Evolutionary conservation across 2,329 filamentous ascomycete species (phyloP), one percentile per base, ranked within the genome.

Genomic region (Lachnellula arida): DNA sequence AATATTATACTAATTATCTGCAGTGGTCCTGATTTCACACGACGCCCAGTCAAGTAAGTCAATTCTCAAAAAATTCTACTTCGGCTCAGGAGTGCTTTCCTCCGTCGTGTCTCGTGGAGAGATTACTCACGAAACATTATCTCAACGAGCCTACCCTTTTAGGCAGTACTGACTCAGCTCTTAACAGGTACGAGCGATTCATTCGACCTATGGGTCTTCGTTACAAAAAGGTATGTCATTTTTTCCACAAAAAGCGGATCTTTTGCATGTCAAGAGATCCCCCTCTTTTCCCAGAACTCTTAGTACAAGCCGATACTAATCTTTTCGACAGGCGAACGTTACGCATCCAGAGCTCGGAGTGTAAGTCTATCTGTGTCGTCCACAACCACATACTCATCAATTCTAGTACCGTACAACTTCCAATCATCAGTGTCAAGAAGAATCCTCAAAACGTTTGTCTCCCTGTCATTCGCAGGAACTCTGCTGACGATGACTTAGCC

Each of bases 191-290:
- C 64, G 80, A 83, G 73, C 75, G 85, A 32, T 90, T 90, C 66
- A 89, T 90, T 63, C 75, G 87, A 39, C 87, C 87, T 11, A 88
- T 89, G 85, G 87, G 87, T 77, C 75, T 91, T 56, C 78, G 88
- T 61, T 90, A 91, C 73, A 91, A 91, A 75, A 89, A 89, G 71
- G 86, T 86, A 88, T 65, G 84, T 88, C 34, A 85, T 79, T 15
- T 49, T 54, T 1, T 46, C 51, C 19, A 6, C 17, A 15, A 40
- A n/a, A 40, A 40, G 14, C 37, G 14, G 14, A 7, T 28, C 28
- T 28, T 8, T 28, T 32, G 28, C 28, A 11, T 4, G 28, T 32
- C 28, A 32, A 32, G 9, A 32, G 28, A 32, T 11, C 28, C 9
- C 9, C 28, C 28, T 32, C 9, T 32, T 28, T 28, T 11, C 8